phyloP scores from a whole-genome alignment of 345 rosid species.

The Acer saccharum region DNA sequence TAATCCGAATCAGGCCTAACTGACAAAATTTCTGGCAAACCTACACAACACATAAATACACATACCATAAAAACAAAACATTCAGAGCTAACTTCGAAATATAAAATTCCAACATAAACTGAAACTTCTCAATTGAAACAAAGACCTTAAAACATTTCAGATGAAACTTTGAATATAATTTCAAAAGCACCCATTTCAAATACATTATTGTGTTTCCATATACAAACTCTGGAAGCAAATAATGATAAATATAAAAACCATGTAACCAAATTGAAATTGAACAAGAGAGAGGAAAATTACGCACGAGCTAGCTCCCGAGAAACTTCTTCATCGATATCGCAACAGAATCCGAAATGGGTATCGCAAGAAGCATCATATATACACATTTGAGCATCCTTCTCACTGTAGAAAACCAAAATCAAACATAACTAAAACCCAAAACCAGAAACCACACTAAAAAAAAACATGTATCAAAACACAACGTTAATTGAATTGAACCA shows the following conservation, averaged over 20 bases:
- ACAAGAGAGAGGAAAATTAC: constrained; percentile 15
- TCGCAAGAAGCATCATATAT: constrained; percentile 65
- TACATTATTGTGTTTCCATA: not conserved
- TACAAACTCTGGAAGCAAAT: not conserved
- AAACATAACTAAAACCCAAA: not conserved
- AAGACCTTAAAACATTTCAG: too few species aligned
- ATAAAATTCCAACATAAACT: not conserved
- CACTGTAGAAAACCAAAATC: constrained; percentile 37
- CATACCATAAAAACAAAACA: constrained; percentile 1
- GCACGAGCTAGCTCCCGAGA: constrained; percentile 59
- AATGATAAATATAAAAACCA: not conserved
- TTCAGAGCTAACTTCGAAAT: not conserved
- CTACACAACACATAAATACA: constrained; percentile 39
- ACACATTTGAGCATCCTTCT: constrained; percentile 77
- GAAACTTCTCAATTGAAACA: too few species aligned
- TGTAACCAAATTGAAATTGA: not conserved
- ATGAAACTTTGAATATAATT: not conserved
- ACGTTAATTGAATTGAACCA: not conserved
- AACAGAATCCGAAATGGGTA: constrained; percentile 70
- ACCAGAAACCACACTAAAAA: not conserved
- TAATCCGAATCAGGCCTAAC: constrained; percentile 64
- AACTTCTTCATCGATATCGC: constrained; percentile 67
- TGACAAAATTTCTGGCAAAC: constrained; percentile 65
- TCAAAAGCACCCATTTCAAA: not conserved
- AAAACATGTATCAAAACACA: not conserved